Conservation (phyloP, 2,329 filamentous ascomycete genomes). For the Botrytis squamosa region DNA sequence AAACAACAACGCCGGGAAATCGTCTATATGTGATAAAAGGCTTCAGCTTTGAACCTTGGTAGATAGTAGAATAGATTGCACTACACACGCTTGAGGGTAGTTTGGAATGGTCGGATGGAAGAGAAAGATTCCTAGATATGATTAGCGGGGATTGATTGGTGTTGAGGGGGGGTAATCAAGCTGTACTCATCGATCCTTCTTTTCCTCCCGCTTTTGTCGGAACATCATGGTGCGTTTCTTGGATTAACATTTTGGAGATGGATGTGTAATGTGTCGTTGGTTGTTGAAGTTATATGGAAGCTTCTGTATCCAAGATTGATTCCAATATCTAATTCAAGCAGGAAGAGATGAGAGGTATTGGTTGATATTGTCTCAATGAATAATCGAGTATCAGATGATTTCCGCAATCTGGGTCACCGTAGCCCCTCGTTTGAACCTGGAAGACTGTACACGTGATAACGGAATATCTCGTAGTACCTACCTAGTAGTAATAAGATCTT, state of each 20-base stretch:
- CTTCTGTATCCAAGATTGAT: neutral
- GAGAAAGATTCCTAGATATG: slow-evolving; percentile 71
- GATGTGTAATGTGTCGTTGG: neutral
- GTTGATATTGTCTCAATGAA: neutral
- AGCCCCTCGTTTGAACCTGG: slow-evolving; percentile 2
- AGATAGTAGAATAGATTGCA: neutral
- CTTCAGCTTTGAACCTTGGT: slow-evolving; percentile 22
- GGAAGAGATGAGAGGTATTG: neutral
- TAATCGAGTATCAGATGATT: neutral
- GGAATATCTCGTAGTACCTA: too few species aligned
- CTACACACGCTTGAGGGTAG: slow-evolving; percentile 75
- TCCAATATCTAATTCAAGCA: neutral
- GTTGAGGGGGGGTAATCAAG: slow-evolving; percentile 4
- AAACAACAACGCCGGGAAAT: slow-evolving; percentile 84
- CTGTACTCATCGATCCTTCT: slow-evolving; percentile 51
- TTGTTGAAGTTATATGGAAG: neutral
- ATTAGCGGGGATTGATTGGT: neutral
- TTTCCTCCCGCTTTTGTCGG: slow-evolving; percentile 57
- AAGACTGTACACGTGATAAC: too few species aligned
- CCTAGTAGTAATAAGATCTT: too few species aligned
- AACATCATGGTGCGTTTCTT: slow-evolving; percentile 59
- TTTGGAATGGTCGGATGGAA: slow-evolving; percentile 83
- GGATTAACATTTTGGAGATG: slow-evolving; percentile 53
- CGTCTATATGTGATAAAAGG: slow-evolving; percentile 43
- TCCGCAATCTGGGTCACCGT: neutral